Conservation (phyloP, 163 green algal genomes). For the Trebouxia gelatinosa region DNA sequence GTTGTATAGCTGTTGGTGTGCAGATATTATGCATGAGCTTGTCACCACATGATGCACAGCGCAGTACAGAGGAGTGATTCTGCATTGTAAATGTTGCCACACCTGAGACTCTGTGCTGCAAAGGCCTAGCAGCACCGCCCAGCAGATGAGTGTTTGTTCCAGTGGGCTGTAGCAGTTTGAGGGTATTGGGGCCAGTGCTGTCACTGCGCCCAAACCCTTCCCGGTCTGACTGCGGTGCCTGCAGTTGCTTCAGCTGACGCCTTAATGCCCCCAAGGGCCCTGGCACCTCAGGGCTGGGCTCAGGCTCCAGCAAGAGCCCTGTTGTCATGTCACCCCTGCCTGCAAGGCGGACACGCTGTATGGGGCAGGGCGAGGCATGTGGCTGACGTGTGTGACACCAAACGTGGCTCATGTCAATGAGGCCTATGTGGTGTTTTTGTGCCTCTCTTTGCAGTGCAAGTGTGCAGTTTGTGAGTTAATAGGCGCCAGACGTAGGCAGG, state of each 20-base stretch:
- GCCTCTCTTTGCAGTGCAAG: neutral
- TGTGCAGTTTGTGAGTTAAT: too few species aligned
- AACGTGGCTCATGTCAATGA: neutral
- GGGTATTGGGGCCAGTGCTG: constrained; percentile 44
- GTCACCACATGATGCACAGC: neutral
- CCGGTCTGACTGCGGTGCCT: constrained; percentile 21
- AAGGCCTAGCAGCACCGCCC: neutral
- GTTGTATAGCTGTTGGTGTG: neutral
- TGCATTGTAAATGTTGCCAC: neutral
- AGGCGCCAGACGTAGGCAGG: too few species aligned
- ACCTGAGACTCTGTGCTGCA: neutral
- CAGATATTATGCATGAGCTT: neutral
- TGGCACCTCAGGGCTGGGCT: constrained; percentile 1
- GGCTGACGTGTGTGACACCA: neutral
- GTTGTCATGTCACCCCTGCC: constrained; percentile 34
- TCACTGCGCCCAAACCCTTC: constrained; percentile 30
- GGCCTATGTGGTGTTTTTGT: neutral
- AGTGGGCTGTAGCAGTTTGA: constrained; percentile 35
- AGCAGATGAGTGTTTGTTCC: constrained; percentile 48
- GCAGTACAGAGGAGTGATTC: neutral
- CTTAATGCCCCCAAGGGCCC: constrained; percentile 25
- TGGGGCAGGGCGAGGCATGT: neutral
- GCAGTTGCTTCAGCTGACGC: constrained; percentile 27
- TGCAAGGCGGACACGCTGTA: neutral
- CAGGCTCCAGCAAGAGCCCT: constrained; percentile 32